Evolutionary conservation across 768 basidiomycete genomes (phyloP), one percentile per base, ranked within the genome.

Genomic region (Chalciporus sphaerocephalus): DNA sequence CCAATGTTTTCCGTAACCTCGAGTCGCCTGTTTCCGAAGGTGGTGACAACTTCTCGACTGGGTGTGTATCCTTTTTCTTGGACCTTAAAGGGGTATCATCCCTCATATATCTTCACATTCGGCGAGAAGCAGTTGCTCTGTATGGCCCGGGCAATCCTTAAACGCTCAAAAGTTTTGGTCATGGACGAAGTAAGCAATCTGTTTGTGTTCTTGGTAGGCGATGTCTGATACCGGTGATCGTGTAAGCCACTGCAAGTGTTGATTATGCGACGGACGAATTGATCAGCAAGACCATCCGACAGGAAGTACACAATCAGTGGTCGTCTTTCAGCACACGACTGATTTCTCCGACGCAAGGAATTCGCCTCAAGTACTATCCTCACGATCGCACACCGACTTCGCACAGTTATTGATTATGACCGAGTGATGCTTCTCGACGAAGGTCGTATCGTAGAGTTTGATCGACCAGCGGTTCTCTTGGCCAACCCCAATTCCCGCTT

Each of bases 261-360:
- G 87, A 90, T 60, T 88, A 92, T 61, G 88, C 88, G 17, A 92
- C 92, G 0, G 91, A 94, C 60, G 89, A 92, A 58, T 73, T 92
- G 4, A 93, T 90, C 54, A 75, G 84, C 28, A 85, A 85, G 59
- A 88, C 87, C 4, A 90, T 90, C 35, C 69, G 85, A 69, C 79
- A 82, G 88, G 90, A 58, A 60, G 82, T 70, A 30, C 23, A 24
- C 7, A n/a, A n/a, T n/a, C 23, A 30, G 15, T 3, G 13, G 15
- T 42, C 2, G 2, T 10, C 34, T 27, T 12, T 22, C 20, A 12
- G 18, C 16, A 16, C 38, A 13, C 6, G 15, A 38, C 47, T 52
- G 3, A 45, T 30, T 13, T 18, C 28, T 33, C n/a, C 18, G 24
- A 41, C 17, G 35, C 56, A 87, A 84, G 11, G 82, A 85, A 69